Evolutionary conservation across 2,329 filamentous ascomycete species (phyloP), one percentile per base, ranked within the genome.

Genomic region (Colletotrichum liriopes): DNA sequence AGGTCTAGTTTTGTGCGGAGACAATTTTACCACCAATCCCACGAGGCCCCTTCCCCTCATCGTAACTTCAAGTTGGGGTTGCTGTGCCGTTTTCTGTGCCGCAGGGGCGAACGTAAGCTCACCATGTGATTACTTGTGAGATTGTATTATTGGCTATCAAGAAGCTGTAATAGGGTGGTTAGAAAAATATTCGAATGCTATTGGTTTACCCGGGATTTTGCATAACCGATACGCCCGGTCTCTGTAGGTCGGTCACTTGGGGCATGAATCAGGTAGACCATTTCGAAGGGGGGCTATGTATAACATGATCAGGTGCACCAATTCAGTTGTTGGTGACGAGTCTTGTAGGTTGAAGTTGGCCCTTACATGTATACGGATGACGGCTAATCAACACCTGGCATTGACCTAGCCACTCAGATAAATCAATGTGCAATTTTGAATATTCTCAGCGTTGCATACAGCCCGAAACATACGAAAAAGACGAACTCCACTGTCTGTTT

Each of bases 1-100:
- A 26, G 3, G 5, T 3, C 43, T 4, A n/a, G 37, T 4, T 4
- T 32, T 6, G 8, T 54, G 49, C 61, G 47, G 52, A 63, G 60
- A 26, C 7, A 23, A 14, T 29, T 64, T 64, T 64, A 7, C 49
- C 61, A 37, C 61, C 61, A 64, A 64, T 64, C 37, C 45, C n/a
- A 49, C 11, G n/a, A 5, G 45, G n/a, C 2, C n/a, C 12, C 1
- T 4, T 3, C 11, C 0, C n/a, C 11, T 26, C 45, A 26, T 12
- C n/a, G 18, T 18, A 18, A 9, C 9, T 45, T 14, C 60, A 39
- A 23, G 54, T 18, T 39, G 14, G 29, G 35, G 55, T 39, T 14
- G 55, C 11, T 26, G 45, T 14, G 45, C 45, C n/a, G n/a, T 23
- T 49, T n/a, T 35, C 11, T 23, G 54, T 5, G 52, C 54, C n/a